Base-by-base conservation (phyloP, 1,139 yeast species). In the Geotrichum klebahnii region DNA sequence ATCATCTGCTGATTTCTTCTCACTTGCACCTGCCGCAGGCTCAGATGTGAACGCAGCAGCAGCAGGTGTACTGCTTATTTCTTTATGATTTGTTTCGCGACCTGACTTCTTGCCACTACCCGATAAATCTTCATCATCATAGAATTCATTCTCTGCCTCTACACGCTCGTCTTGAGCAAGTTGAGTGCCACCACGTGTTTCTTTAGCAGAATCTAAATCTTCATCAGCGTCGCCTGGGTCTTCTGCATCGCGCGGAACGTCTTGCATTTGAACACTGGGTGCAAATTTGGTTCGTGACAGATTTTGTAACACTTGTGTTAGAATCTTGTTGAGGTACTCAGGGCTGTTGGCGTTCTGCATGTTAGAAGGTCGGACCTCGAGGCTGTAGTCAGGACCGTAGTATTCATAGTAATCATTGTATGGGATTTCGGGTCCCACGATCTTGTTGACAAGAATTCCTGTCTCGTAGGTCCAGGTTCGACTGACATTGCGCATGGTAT, bases 341-440 rank as follows among this genome's bases (percentile, higher is more conserved):
- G 95, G 92, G 24, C 92, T 81, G 70, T 92, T 92, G 50, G 96
- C 96, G 69, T 92, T 92, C 71, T 86, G 88, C 97, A 92, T 90
- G 67, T 92, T 92, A 16, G 95, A 84, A 12, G 97, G 95, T 57
- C 97, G 79, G 45, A 92, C 97, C 63, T 90, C 97, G 51, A 69
- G 61, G 47, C 64, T 58, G 69, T 92, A 90, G 70, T 90, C 97
- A 1, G 98, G 98, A 0, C 97, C 97, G 68, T 85, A 90, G 72
- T 90, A 90, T 71, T 90, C 97, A 70, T 87, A 90, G 72, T 92
- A 92, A 67, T 92, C 97, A 87, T 1, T 97, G 96, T 49, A 90
- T 66, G 41, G 76, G 75, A 41, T 81, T 80, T 0, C 98, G 97
- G 50, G 92, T 73, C 58, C 81, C 80, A 29, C 84, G 20, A 80